Evolutionary conservation across 2,329 filamentous ascomycete species (phyloP).

Genomic region (Capronia americana): DNA sequence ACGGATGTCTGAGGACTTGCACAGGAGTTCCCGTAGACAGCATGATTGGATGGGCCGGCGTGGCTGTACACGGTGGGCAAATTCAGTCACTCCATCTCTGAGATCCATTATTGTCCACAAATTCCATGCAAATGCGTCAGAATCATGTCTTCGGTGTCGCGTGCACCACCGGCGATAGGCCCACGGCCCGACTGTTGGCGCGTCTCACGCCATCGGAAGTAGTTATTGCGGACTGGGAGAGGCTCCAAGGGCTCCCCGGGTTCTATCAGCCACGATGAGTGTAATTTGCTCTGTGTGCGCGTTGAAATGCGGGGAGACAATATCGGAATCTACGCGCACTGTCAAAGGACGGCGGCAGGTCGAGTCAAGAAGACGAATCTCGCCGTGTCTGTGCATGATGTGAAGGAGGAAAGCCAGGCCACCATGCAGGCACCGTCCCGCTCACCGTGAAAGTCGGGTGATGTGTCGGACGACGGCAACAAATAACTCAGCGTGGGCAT

Average conservation of each 20-base stretch:
- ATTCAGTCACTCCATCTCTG: background rate
- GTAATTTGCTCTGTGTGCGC: background rate
- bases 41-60: background rate
- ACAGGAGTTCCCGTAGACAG: no score
- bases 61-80: background rate
- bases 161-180: background rate
- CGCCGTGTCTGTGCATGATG: background rate
- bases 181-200: background rate
- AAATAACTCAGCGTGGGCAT: background rate
- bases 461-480: background rate
- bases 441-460: background rate
- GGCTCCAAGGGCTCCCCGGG: background rate
- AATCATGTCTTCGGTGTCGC: background rate
- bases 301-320: slow-evolving; percentile 3
- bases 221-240: background rate
- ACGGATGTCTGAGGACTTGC: background rate
- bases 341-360: background rate
- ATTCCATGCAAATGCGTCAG: background rate
- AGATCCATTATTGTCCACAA: background rate
- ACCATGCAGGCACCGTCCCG: background rate
- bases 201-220: background rate
- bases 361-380: background rate
- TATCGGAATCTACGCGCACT: background rate
- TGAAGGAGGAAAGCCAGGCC: background rate
- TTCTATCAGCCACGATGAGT: background rate